phyloP scores from a whole-genome alignment of 2,329 filamentous ascomycete species.

The Hortaea sp. region DNA sequence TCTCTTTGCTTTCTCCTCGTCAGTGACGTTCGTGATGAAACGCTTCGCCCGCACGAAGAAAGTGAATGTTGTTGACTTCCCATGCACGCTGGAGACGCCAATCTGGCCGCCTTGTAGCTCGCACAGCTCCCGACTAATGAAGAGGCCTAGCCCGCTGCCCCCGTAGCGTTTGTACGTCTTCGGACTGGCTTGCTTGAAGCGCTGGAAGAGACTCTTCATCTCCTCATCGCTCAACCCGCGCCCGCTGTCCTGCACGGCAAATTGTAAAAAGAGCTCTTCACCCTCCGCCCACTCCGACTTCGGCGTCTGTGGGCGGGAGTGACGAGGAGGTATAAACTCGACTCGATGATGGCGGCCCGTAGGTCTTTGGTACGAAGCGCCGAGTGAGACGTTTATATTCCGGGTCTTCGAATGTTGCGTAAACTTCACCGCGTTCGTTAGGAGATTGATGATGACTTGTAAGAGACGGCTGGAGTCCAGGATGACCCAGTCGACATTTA shows the following conservation, averaged over 20 bases:
- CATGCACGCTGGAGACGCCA: slow-evolving; percentile 30
- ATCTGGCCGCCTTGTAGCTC: slow-evolving; percentile 36
- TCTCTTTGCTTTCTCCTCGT: not conserved
- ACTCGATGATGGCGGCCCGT: slow-evolving; percentile 23
- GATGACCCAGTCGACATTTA: slow-evolving; percentile 30
- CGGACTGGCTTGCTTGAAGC: slow-evolving; percentile 29
- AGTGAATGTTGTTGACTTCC: slow-evolving; percentile 33
- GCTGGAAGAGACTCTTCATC: slow-evolving; percentile 33
- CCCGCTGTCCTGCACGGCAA: slow-evolving; percentile 34
- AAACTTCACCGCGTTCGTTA: slow-evolving; percentile 36
- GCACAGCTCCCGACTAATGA: slow-evolving; percentile 36
- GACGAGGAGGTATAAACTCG: slow-evolving; percentile 21
- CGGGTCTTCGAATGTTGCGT: slow-evolving; percentile 28
- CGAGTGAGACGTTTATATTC: slow-evolving; percentile 29
- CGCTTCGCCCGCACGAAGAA: slow-evolving; percentile 33
- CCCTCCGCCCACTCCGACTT: slow-evolving; percentile 26
- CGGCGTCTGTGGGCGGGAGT: slow-evolving; percentile 10
- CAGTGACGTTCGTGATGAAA: not conserved
- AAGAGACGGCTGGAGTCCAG: slow-evolving; percentile 34
- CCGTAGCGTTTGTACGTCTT: slow-evolving; percentile 31
- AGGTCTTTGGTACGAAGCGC: slow-evolving; percentile 26
- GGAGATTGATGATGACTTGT: slow-evolving; percentile 33
- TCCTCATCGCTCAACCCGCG: slow-evolving; percentile 30
- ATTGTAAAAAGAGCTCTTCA: slow-evolving; percentile 31
- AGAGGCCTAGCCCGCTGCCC: slow-evolving; percentile 34